Conservation (phyloP, 345 rosid species). For the Camelina sativa region DNA sequence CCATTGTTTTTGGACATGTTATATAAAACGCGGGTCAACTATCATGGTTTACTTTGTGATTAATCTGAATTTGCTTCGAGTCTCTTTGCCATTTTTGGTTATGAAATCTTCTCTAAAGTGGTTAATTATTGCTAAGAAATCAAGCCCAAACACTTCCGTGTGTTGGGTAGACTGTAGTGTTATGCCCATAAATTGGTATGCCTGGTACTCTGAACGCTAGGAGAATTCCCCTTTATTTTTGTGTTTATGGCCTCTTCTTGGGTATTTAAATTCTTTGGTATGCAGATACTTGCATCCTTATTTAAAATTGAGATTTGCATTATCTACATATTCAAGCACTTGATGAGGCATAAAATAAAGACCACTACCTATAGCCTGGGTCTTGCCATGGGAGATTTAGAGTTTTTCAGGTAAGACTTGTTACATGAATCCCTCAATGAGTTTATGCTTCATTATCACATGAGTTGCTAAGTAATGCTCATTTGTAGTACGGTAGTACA, state of each 20-base stretch:
- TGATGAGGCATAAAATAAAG: background rate
- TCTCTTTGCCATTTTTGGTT: background rate
- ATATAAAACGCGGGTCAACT: background rate
- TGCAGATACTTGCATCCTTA: background rate
- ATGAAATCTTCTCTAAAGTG: background rate
- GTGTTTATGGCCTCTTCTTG: background rate
- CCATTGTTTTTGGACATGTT: constrained; percentile 2
- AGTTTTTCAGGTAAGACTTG: background rate
- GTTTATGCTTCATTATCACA: background rate
- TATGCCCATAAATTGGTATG: too few species aligned
- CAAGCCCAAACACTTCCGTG: background rate
- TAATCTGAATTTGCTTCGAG: background rate
- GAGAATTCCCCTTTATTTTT: too few species aligned
- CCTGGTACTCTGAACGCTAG: too few species aligned
- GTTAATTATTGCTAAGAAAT: background rate
- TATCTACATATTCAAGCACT: background rate
- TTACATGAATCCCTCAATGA: background rate
- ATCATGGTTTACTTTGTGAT: constrained; percentile 12
- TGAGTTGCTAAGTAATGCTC: background rate
- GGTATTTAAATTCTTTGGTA: background rate
- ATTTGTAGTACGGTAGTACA: background rate
- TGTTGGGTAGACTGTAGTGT: too few species aligned
- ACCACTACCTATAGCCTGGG: background rate
- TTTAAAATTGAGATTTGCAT: too few species aligned
- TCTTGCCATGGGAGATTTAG: background rate